Conservation (phyloP, 495 filamentous ascomycete genomes). For the Neurospora sp. region DNA sequence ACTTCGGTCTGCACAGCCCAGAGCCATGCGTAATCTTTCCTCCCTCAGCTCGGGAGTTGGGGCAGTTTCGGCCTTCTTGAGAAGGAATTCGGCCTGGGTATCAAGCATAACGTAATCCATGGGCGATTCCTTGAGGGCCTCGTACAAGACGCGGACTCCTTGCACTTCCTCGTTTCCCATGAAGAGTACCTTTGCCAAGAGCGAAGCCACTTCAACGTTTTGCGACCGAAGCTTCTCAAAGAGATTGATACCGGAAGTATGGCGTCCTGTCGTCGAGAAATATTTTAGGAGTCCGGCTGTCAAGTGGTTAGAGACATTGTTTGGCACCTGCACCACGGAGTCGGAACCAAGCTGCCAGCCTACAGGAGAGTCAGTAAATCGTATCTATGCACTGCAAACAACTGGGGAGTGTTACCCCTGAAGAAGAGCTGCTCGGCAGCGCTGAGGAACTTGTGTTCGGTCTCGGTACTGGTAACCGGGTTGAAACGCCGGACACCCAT, state of each 20-base stretch:
- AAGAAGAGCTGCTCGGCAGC: slow-evolving; percentile 94
- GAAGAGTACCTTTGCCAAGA: slow-evolving; percentile 79
- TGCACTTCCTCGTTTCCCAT: slow-evolving; percentile 94
- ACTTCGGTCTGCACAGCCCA: slow-evolving; percentile 87
- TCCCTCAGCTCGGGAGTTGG: slow-evolving; percentile 38
- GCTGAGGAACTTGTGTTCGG: slow-evolving; percentile 91
- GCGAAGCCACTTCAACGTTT: slow-evolving; percentile 87
- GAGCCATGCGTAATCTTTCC: slow-evolving; percentile 61
- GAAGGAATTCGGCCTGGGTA: slow-evolving; percentile 85
- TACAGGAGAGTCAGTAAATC: slow-evolving; percentile 22
- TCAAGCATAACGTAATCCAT: slow-evolving; percentile 96
- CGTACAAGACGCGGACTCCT: slow-evolving; percentile 77
- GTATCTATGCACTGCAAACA: not conserved
- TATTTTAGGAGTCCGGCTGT: slow-evolving; percentile 89
- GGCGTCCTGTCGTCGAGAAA: slow-evolving; percentile 90
- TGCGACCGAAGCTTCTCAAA: slow-evolving; percentile 90
- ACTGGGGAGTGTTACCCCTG: slow-evolving; percentile 49
- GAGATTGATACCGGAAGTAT: slow-evolving; percentile 91
- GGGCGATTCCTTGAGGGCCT: slow-evolving; percentile 77
- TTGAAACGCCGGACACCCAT: slow-evolving; percentile 93
- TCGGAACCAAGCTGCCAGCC: slow-evolving; percentile 95
- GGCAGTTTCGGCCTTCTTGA: slow-evolving; percentile 59
- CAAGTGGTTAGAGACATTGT: slow-evolving; percentile 92
- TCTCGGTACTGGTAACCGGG: slow-evolving; percentile 91
- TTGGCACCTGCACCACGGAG: slow-evolving; percentile 93